Evolutionary conservation across 257 asterid genomes (phyloP), one percentile per base, ranked within the genome.

Genomic region (Solanum neorickii): DNA sequence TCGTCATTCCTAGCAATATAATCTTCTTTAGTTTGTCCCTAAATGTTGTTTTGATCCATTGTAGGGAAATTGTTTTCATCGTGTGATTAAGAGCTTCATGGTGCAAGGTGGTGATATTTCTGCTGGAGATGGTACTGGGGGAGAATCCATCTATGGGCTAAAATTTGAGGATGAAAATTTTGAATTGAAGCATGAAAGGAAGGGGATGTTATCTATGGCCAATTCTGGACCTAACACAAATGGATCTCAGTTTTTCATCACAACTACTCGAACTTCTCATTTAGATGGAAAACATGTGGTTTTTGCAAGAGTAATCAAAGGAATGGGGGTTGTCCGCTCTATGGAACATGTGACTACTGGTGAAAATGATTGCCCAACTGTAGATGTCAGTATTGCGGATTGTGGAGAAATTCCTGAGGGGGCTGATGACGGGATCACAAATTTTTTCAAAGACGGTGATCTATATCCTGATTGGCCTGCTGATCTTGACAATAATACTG

Each of bases 161-260:
- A 95, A 94, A 87, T 96, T 96, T 87, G 99, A 95, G 87, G 98
- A 96, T 88, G 99, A 96, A 83, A 96, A 94, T 86, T 94, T 96
- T 69, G 97, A 94, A 44, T 46, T 94, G 86, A 96, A 95, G 89
- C 98, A 96, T 87, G 99, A 96, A 90, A 93, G 98, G 84, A 95
- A 95, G 89, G 99, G 99, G 29, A 96, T 94, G 98, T 39, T 96
- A 84, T 94, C 99, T 15, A 95, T 96, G 99, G 99, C 98, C 66
- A 96, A 96, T 93, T 73, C 98, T 78, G 99, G 99, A 9, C 94
- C 98, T 72, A 87, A 94, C 89, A 95, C 98, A 7, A 96, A 96
- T 42, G 98, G 98, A 70, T 96, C 99, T 56, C 98, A 96, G 83
- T 96, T 96, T 90, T 95, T 96, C 91, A 92, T 96, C 92, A 94